These are phyloP conservation scores for Barbatosphaeria neglecta DNA, from an alignment of 495 filamentous ascomycete genomes.

Conservation along the genomic window DNA sequence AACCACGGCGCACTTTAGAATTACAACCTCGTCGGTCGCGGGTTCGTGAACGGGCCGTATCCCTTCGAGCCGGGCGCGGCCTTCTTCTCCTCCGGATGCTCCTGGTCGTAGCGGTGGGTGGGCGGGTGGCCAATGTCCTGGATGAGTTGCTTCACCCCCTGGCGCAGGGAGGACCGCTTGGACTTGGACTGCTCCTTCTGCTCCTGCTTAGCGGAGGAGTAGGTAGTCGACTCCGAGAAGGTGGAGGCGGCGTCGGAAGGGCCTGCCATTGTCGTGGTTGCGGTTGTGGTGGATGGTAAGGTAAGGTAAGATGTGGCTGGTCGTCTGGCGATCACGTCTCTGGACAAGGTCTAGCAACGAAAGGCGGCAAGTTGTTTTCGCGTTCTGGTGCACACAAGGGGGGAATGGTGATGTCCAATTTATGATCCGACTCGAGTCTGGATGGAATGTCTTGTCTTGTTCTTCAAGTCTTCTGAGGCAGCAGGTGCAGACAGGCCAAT, in stretches of 20 bases:
- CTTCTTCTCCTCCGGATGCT: background rate
- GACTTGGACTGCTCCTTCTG: background rate
- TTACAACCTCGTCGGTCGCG: background rate
- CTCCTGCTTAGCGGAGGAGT: constrained; percentile 2
- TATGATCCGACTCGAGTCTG: too few species aligned
- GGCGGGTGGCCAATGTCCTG: constrained; percentile 3
- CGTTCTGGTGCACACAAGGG: too few species aligned
- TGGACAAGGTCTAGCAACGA: too few species aligned
- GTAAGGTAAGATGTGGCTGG: too few species aligned
- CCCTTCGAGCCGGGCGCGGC: background rate
- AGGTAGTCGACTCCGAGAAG: constrained; percentile 1
- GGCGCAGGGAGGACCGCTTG: constrained; percentile 1
- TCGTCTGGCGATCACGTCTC: too few species aligned
- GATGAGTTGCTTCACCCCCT: background rate
- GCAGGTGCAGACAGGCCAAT: too few species aligned
- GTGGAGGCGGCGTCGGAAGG: background rate
- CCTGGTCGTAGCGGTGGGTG: constrained; percentile 3
- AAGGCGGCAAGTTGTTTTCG: too few species aligned
- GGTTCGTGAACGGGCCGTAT: background rate
- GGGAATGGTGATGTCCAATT: too few species aligned
- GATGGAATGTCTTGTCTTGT: too few species aligned
- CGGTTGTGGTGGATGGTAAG: background rate
- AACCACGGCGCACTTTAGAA: background rate
- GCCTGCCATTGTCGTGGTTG: background rate
- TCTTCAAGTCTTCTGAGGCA: too few species aligned